Conservation (phyloP, 495 filamentous ascomycete species). For the Podospora pseudocomata region DNA sequence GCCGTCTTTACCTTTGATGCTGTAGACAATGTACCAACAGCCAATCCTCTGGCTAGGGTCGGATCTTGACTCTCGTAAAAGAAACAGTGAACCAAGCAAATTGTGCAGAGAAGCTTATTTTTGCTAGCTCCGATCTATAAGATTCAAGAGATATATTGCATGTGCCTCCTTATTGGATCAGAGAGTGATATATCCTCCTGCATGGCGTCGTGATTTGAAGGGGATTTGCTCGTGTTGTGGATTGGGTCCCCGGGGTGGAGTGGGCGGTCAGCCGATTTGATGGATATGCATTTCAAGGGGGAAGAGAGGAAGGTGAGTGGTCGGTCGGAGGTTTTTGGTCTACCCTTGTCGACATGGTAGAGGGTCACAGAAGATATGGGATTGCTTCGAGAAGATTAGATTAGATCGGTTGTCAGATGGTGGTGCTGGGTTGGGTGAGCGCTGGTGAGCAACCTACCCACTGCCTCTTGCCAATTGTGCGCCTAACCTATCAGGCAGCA, state of each 20-base stretch:
- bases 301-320: background rate
- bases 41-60: background rate
- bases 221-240: background rate
- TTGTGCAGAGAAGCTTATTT: background rate
- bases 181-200: background rate
- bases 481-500: background rate
- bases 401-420: background rate
- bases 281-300: background rate
- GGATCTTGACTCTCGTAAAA: background rate
- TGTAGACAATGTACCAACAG: background rate
- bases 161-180: background rate
- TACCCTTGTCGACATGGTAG: too few species aligned
- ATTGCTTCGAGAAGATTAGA: background rate
- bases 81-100: background rate
- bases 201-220: background rate
- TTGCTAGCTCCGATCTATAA: background rate
- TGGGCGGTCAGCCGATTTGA: background rate
- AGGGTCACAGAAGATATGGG: background rate
- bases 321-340: background rate
- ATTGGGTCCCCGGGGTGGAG: background rate
- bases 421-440: background rate
- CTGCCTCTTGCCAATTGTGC: background rate
- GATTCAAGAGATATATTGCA: background rate
- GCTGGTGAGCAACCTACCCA: background rate
- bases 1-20: background rate